Evolutionary conservation across 345 rosid genomes (phyloP).

Genomic region (Acer campestre): DNA sequence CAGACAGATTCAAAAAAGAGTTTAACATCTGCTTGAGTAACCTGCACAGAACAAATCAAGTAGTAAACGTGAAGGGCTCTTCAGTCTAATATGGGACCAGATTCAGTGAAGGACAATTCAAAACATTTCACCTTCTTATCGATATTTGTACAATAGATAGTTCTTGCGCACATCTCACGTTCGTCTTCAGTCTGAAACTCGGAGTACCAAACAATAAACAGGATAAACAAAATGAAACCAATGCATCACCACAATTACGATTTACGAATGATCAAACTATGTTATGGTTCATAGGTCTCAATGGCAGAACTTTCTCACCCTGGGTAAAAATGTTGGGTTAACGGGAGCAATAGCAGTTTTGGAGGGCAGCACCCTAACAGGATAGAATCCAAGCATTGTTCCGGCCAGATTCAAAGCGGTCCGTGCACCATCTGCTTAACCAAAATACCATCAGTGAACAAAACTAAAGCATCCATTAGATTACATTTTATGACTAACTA

Average conservation of each 20-base stretch:
- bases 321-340: conserved; percentile 90
- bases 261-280: neutral
- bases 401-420: conserved; percentile 79
- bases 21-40: conserved; percentile 67
- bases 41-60: conserved; percentile 38
- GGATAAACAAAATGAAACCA: neutral
- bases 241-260: neutral
- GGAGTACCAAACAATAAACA: conserved; percentile 17
- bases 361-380: conserved; percentile 85
- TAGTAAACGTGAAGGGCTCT: neutral
- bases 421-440: conserved; percentile 68
- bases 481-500: neutral
- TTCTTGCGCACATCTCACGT: conserved; percentile 92
- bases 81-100: neutral
- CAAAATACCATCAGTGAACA: conserved; percentile 25
- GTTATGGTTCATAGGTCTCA: neutral
- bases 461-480: conserved; percentile 7
- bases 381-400: conserved; percentile 89
- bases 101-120: neutral
- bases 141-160: conserved; percentile 90
- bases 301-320: conserved; percentile 49
- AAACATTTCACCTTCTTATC: conserved; percentile 71
- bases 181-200: conserved; percentile 75
- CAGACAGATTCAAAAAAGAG: conserved; percentile 69
- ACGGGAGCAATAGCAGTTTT: conserved; percentile 98